phyloP scores from a whole-genome alignment of 169 alveolate species.

The Plasmodium malariae region DNA sequence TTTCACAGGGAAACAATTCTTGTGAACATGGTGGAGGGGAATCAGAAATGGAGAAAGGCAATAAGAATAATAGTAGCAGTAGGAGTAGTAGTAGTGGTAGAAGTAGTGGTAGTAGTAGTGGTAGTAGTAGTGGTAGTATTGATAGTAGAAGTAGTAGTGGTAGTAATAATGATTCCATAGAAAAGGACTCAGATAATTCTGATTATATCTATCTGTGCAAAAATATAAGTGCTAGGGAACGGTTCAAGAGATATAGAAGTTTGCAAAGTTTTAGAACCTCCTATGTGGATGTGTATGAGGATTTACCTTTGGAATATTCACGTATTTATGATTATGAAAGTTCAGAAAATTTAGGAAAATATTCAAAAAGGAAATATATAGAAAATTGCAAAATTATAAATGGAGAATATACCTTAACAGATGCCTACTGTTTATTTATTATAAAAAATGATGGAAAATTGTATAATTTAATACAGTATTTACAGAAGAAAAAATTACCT shows the following conservation, averaged over 20 bases:
- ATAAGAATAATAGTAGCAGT: not conserved
- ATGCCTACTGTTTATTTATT: slow-evolving; percentile 63
- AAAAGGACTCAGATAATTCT: slow-evolving; percentile 15
- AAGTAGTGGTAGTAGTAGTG: too few species aligned
- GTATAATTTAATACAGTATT: slow-evolving; percentile 9
- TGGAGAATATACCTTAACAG: slow-evolving; percentile 54
- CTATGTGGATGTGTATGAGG: slow-evolving; percentile 95
- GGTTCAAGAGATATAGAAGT: slow-evolving; percentile 93
- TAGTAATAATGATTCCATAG: slow-evolving; percentile 10
- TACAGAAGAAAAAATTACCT: slow-evolving; percentile 73
- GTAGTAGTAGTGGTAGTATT: too few species aligned
- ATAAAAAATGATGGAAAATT: slow-evolving; percentile 77
- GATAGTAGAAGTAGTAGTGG: not conserved
- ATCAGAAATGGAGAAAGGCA: not conserved
- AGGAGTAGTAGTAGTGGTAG: too few species aligned
- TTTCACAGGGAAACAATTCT: too few species aligned
- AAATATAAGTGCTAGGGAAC: slow-evolving; percentile 82
- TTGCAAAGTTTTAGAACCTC: slow-evolving; percentile 91
- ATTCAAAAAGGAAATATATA: slow-evolving; percentile 76
- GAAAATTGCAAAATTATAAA: slow-evolving; percentile 45
- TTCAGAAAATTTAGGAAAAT: slow-evolving; percentile 82
- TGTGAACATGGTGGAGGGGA: too few species aligned
- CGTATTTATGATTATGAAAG: slow-evolving; percentile 92
- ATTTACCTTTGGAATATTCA: slow-evolving; percentile 92
- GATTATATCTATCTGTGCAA: slow-evolving; percentile 43